phyloP scores from a whole-genome alignment of 371 early-diverging fungal species.

The Saksenaea oblongispora region DNA sequence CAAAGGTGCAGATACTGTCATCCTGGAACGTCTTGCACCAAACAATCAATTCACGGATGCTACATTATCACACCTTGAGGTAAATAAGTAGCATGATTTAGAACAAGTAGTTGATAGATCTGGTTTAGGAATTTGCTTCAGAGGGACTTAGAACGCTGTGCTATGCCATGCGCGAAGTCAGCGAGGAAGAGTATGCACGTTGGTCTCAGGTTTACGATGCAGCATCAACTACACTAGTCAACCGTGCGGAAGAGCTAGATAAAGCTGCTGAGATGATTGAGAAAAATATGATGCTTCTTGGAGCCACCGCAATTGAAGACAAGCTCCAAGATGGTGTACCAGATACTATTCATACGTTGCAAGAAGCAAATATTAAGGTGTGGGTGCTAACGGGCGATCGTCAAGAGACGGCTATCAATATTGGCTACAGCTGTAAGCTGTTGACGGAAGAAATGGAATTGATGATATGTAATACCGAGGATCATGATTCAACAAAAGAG shows the following conservation, averaged over 20 bases:
- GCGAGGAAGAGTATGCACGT: constrained; percentile 79
- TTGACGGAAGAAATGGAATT: constrained; percentile 83
- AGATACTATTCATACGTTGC: constrained; percentile 92
- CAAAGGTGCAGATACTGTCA: constrained; percentile 99
- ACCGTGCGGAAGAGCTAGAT: constrained; percentile 86
- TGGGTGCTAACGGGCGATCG: constrained; percentile 98
- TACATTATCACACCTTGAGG: constrained; percentile 76
- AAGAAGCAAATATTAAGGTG: constrained; percentile 92
- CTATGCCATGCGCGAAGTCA: constrained; percentile 88
- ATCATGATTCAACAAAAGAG: constrained; percentile 66
- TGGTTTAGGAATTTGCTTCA: constrained; percentile 73
- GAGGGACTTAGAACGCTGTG: constrained; percentile 94
- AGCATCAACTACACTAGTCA: constrained; percentile 86
- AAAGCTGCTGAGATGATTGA: constrained; percentile 94
- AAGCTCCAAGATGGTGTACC: constrained; percentile 98
- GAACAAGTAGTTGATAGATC: neutral
- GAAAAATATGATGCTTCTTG: constrained; percentile 84
- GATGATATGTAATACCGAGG: constrained; percentile 74
- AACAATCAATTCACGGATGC: constrained; percentile 74
- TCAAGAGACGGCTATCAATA: constrained; percentile 92
- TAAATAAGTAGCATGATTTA: constrained; percentile 15
- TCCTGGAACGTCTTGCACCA: constrained; percentile 86
- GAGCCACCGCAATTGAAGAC: constrained; percentile 99
- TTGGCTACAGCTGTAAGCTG: constrained; percentile 89
- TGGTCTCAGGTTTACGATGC: constrained; percentile 85